A percentile compares a stretch with the other conserved stretches of the same genome.
Conservation (phyloP, 1,284 basidiomycete genomes). For the Boletus semigastroideus region DNA sequence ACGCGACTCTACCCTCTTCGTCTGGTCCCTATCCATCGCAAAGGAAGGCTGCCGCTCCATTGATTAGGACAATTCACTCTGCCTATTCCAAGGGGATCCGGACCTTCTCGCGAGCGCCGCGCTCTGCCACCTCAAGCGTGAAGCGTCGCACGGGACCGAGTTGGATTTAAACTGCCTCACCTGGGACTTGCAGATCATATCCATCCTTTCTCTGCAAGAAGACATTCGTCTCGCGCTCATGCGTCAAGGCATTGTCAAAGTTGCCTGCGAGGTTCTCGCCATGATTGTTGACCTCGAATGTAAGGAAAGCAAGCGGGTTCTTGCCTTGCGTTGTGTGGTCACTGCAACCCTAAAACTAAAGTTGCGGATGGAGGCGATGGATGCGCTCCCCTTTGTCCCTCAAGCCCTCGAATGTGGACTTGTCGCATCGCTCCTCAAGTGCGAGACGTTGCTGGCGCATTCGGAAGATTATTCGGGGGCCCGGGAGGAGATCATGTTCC, state of each 20-base stretch:
- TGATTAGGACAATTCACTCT: conserved; percentile 25
- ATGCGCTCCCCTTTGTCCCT: conserved; percentile 25
- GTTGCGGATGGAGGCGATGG: conserved; percentile 23
- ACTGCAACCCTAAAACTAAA: conserved; percentile 20
- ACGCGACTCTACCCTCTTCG: conserved; percentile 31
- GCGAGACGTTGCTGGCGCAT: conserved; percentile 20
- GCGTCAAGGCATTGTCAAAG: conserved; percentile 25
- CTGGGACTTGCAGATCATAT: conserved; percentile 31
- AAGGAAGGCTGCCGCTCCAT: conserved; percentile 16
- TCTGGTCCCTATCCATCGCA: conserved; percentile 27
- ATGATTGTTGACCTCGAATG: conserved; percentile 18
- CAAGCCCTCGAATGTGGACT: conserved; percentile 25
- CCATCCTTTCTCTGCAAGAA: conserved; percentile 18
- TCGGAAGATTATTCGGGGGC: conserved; percentile 8
- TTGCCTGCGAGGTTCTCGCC: conserved; percentile 20
- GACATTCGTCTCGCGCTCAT: conserved; percentile 19
- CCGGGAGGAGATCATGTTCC: conserved; percentile 7
- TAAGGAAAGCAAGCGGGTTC: conserved; percentile 1
- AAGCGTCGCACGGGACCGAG: conserved; percentile 14
- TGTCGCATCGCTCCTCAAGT: conserved; percentile 25
- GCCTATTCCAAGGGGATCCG: conserved; percentile 20
- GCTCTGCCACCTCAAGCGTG: conserved; percentile 26
- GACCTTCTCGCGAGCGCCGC: conserved; percentile 19
- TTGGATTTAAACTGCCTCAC: conserved; percentile 26
- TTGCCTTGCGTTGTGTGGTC: conserved; percentile 22